A percentile compares a stretch with the other conserved stretches of the same genome.
Evolutionary conservation across 2,329 filamentous ascomycete species (phyloP).

Genomic region (Neopestalotiopsis sp.): DNA sequence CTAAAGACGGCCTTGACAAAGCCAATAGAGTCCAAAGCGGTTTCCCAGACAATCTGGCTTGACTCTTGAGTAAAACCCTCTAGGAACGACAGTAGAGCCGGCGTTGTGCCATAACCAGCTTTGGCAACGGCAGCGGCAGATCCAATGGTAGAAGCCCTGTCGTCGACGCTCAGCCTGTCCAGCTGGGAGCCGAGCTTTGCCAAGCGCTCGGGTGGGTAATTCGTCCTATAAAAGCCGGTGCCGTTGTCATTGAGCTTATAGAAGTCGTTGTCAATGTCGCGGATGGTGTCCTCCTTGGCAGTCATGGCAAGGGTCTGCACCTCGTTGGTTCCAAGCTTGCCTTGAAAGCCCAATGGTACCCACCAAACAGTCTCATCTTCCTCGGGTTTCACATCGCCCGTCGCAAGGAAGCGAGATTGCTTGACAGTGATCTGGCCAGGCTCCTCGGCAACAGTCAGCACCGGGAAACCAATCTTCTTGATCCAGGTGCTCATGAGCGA

Average conservation of each 20-base stretch:
- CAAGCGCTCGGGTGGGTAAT: slow-evolving; percentile 86
- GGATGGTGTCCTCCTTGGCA: slow-evolving; percentile 76
- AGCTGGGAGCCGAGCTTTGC: slow-evolving; percentile 80
- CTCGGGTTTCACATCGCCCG: slow-evolving; percentile 87
- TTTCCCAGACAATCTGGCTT: slow-evolving; percentile 88
- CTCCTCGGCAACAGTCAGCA: slow-evolving; percentile 85
- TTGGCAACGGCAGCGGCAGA: slow-evolving; percentile 90
- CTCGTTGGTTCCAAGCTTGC: slow-evolving; percentile 68
- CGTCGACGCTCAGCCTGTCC: slow-evolving; percentile 77
- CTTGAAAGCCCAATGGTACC: slow-evolving; percentile 87
- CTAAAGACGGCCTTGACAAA: slow-evolving; percentile 86
- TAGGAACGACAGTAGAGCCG: slow-evolving; percentile 81
- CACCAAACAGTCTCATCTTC: slow-evolving; percentile 96
- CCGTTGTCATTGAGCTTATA: slow-evolving; percentile 94
- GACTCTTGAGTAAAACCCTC: slow-evolving; percentile 83
- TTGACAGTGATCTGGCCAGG: slow-evolving; percentile 80
- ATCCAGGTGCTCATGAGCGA: slow-evolving; percentile 95
- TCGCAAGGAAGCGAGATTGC: slow-evolving; percentile 89
- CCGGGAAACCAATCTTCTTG: slow-evolving; percentile 90
- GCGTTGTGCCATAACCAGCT: slow-evolving; percentile 82
- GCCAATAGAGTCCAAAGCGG: slow-evolving; percentile 77
- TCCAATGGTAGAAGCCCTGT: slow-evolving; percentile 91
- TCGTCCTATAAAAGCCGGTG: slow-evolving; percentile 88
- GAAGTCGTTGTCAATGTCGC: slow-evolving; percentile 76
- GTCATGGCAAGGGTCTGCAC: slow-evolving; percentile 72